Conservation (phyloP, 805 yeast species). For the Ogataea haglerorum region DNA sequence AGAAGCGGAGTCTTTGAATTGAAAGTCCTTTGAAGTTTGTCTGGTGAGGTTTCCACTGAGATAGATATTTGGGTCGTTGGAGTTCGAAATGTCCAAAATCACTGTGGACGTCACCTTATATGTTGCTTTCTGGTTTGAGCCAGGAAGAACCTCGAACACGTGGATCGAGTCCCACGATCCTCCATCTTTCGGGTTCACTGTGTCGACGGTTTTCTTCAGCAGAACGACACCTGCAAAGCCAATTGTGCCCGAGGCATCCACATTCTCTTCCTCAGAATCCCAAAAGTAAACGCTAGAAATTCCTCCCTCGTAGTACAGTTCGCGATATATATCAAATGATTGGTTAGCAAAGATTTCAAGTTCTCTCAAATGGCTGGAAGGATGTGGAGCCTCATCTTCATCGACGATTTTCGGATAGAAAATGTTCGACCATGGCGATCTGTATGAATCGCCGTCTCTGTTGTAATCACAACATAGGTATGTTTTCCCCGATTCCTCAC, state of each 20-base stretch:
- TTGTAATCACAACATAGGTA: slow-evolving; percentile 90
- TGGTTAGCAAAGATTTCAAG: slow-evolving; percentile 82
- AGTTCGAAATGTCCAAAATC: slow-evolving; percentile 60
- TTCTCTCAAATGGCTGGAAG: slow-evolving; percentile 61
- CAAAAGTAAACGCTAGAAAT: slow-evolving; percentile 84
- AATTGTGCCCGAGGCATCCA: slow-evolving; percentile 40
- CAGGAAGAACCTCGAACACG: slow-evolving; percentile 70
- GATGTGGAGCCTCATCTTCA: slow-evolving; percentile 69
- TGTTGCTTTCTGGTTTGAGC: slow-evolving; percentile 36
- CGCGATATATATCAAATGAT: slow-evolving; percentile 89
- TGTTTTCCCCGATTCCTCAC: slow-evolving; percentile 56
- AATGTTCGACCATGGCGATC: slow-evolving; percentile 87
- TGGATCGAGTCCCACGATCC: slow-evolving; percentile 93
- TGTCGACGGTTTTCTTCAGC: slow-evolving; percentile 60
- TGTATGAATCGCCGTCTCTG: slow-evolving; percentile 86
- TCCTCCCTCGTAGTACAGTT: slow-evolving; percentile 94
- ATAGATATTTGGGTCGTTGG: slow-evolving; percentile 35
- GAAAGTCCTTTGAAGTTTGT: slow-evolving; percentile 61
- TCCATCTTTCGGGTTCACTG: slow-evolving; percentile 36
- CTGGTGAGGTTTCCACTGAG: slow-evolving; percentile 84
- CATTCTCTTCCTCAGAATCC: slow-evolving; percentile 69
- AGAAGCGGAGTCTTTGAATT: slow-evolving; percentile 48
- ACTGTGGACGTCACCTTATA: slow-evolving; percentile 87
- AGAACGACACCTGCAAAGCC: slow-evolving; percentile 92
- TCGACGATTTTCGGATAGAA: slow-evolving; percentile 54